These are phyloP conservation scores for Linaria vulgaris DNA, from an alignment of 257 asterid genomes.

Conservation along the genomic window DNA sequence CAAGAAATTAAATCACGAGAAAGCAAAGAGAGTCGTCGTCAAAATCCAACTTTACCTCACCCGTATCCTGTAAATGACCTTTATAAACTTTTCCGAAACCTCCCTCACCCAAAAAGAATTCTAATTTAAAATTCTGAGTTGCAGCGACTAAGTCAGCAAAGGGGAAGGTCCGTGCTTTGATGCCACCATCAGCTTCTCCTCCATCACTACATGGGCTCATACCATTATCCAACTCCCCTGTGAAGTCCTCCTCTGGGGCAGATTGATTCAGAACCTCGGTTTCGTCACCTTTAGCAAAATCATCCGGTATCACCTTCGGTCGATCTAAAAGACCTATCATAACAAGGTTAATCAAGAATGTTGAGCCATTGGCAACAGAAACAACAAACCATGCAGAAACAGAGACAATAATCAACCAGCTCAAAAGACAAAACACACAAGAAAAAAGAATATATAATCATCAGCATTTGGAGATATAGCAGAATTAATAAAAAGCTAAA, in stretches of 20 bases:
- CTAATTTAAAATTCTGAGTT: conserved; percentile 40
- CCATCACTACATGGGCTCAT: conserved; percentile 18
- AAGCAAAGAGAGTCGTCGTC: not conserved
- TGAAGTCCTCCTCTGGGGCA: conserved; percentile 20
- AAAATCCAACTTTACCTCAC: conserved; percentile 46
- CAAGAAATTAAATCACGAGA: not conserved
- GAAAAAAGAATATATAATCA: no score
- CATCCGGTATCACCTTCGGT: conserved; percentile 30
- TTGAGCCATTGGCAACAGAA: no score
- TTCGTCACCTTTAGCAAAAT: not conserved
- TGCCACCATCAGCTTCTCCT: conserved; percentile 19
- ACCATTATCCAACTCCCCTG: not conserved
- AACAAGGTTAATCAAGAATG: no score
- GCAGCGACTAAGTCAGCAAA: conserved; percentile 34
- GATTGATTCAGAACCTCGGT: conserved; percentile 28
- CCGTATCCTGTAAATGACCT: conserved; percentile 38
- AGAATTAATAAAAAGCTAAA: no score
- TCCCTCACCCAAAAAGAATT: conserved; percentile 47
- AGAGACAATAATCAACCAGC: no score
- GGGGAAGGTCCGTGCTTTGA: conserved; percentile 35
- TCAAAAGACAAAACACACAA: no score
- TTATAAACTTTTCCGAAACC: conserved; percentile 56
- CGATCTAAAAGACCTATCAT: conserved; percentile 32
- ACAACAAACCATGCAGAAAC: no score
- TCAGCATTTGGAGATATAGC: no score